Evolutionary conservation across 371 early-diverging fungal genomes (phyloP), one percentile per base, ranked within the genome.

Genomic region (Mortierella sp.): DNA sequence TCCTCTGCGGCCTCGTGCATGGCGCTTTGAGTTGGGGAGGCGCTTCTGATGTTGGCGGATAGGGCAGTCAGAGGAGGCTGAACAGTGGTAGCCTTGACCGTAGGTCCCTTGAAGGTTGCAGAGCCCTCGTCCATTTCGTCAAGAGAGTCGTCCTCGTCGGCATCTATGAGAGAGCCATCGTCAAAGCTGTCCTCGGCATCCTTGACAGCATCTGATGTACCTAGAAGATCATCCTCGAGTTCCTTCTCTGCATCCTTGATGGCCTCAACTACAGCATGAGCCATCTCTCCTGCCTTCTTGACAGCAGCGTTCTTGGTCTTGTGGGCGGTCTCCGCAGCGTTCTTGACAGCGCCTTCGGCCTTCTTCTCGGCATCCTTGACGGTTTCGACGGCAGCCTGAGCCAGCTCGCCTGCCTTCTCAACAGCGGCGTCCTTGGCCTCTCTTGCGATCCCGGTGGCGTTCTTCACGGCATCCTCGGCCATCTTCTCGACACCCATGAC

Each of bases 331-430:
- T n/a, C n/a, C 0, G 21, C 24, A 6, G n/a, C n/a, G 55, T 44
- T 42, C 44, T 55, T 24, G 10, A n/a, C 55, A 7, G 55, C 55
- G 24, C 57, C 34, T 4, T 54, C 54, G 7, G n/a, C 77, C 21
- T 47, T 70, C 70, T 57, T 47, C 48, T 45, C 58, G 24, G 38
- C 34, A n/a, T 55, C 57, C 48, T 57, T 60, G 48, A 70, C 44
- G 31, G 70, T 57, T 19, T 68, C 48, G 8, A 57, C 79, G n/a
- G 26, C 63, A 3, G 55, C 74, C 4, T 34, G 42, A 8, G 74
- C 42, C 10, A 26, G n/a, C 10, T 45, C 44, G 48, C 16, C 50
- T 8, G 21, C 52, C 13, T 47, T 48, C 13, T 75, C 68, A 2
- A 16, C n/a, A 71, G 47, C 19, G 21, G n/a, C 5, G 42, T 21